Evolutionary conservation across 257 asterid species (phyloP), one percentile per base, ranked within the genome.

Genomic region (Ophiorrhiza pumila): DNA sequence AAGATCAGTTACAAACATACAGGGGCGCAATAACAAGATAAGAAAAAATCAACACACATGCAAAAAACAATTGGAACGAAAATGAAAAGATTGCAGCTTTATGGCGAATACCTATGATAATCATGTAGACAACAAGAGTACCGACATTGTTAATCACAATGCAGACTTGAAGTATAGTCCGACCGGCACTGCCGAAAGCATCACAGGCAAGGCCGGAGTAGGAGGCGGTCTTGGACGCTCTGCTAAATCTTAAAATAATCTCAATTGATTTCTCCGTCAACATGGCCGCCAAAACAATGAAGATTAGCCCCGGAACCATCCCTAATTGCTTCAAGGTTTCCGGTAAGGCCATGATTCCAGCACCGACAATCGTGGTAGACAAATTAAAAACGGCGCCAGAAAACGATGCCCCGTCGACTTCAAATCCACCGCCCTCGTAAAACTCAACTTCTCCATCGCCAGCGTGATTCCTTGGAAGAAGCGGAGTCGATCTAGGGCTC

Each of bases 261-360:
- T 87, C 96, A 35, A 90, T 76, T 14, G 97, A 92, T 83, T 87
- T 90, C 68, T 90, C 89, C 73, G 97, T 92, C 81, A 92, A 64
- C 72, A 92, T 52, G 37, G 89, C 89, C 4, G 90, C 96, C 66
- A 92, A 52, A 5, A 92, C 64, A 57, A 92, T 92, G 45, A 79
- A 80, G 31, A 90, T 67, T 37, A 92, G 72, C 15, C 97, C 96
- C 0, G 96, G 93, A 72, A 92, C 74, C 25, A 69, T 80, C 15
- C 97, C 97, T 63, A 90, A 85, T 69, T 92, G 92, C 77, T 90
- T 90, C 42, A 92, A 86, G 4, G 97, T 90, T 35, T 89, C 90
- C 70, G 96, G 97, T 3, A 92, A 88, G 62, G 97, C 95, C 97
- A 92, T 92, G 56, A 92, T 92, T 47, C 97, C 96, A 61, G 97